A percentile compares a stretch with the other conserved stretches of the same genome.
Evolutionary conservation across 805 yeast species (phyloP).

Genomic region (Wickerhamiella qilinensis): DNA sequence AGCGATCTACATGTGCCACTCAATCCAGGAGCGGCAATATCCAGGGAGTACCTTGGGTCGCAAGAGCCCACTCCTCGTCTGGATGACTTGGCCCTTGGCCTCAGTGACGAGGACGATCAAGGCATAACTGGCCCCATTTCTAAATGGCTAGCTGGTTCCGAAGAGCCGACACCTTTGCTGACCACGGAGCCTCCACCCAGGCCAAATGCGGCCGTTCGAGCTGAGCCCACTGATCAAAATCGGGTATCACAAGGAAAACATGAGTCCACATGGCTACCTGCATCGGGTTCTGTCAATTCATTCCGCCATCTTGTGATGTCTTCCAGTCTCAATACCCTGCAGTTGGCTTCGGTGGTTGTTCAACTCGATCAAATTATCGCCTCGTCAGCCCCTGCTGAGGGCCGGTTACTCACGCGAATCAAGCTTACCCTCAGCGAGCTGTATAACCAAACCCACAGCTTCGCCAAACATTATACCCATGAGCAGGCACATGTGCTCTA

Average conservation of each 20-base stretch:
- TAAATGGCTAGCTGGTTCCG: neutral
- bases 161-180: neutral
- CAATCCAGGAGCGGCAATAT: too few relatives aligned
- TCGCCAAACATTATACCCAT: constrained; percentile 4
- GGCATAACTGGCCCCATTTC: neutral
- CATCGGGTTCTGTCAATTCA: constrained; percentile 8
- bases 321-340: constrained; percentile 18
- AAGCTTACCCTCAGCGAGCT: constrained; percentile 8
- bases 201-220: neutral
- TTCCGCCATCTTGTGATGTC: constrained; percentile 14
- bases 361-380: constrained; percentile 17
- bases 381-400: neutral
- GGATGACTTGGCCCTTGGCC: neutral
- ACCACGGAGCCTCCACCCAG: neutral
- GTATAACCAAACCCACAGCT: constrained; percentile 6
- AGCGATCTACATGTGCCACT: too few relatives aligned
- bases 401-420: constrained; percentile 6
- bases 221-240: too few relatives aligned
- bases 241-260: neutral
- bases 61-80: constrained; percentile 10
- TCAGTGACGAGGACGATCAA: neutral
- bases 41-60: constrained; percentile 4
- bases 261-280: too few relatives aligned
- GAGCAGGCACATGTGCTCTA: constrained; percentile 1
- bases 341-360: constrained; percentile 19